A percentile compares a stretch with the other conserved stretches of the same genome.
Conservation (phyloP, 768 basidiomycete species). For the Macrolepiota fuliginosa region DNA sequence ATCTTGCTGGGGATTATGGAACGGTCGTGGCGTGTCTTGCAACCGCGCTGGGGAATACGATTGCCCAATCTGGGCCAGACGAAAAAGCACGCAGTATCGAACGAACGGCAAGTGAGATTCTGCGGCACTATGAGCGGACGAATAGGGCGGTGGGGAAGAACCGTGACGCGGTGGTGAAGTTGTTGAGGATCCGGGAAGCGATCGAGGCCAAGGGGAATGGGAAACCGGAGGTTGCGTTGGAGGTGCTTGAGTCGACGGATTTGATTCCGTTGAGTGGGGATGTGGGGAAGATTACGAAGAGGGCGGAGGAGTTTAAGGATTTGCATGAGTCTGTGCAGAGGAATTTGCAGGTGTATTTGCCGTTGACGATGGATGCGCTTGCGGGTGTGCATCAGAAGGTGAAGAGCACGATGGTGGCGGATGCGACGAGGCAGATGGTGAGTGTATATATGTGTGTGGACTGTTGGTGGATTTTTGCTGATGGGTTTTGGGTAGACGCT, state of each 20-base stretch:
- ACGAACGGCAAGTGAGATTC: constrained; percentile 72
- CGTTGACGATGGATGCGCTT: constrained; percentile 90
- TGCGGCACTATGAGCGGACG: constrained; percentile 77
- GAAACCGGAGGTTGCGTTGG: constrained; percentile 73
- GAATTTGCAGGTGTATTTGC: constrained; percentile 85
- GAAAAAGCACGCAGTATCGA: constrained; percentile 70
- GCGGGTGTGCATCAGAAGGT: constrained; percentile 76
- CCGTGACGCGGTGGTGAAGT: constrained; percentile 67
- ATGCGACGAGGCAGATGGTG: constrained; percentile 77
- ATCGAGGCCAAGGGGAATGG: constrained; percentile 72
- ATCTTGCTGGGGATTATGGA: constrained; percentile 87
- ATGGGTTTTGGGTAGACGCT: constrained; percentile 48
- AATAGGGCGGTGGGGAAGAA: constrained; percentile 72
- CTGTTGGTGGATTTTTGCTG: constrained; percentile 14
- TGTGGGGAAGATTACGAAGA: constrained; percentile 77
- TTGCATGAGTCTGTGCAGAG: constrained; percentile 84
- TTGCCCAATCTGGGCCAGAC: constrained; percentile 59
- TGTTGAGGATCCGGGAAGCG: constrained; percentile 81
- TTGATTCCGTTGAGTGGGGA: constrained; percentile 88
- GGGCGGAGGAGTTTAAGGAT: constrained; percentile 88
- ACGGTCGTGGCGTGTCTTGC: constrained; percentile 89
- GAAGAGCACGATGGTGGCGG: constrained; percentile 69
- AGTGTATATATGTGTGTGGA: constrained; percentile 23
- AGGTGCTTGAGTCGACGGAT: constrained; percentile 84
- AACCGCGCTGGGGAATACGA: constrained; percentile 79